Evolutionary conservation across 2,329 filamentous ascomycete genomes (phyloP), one percentile per base, ranked within the genome.

Genomic region (Ophiocordyceps camponoti-rufipedis): DNA sequence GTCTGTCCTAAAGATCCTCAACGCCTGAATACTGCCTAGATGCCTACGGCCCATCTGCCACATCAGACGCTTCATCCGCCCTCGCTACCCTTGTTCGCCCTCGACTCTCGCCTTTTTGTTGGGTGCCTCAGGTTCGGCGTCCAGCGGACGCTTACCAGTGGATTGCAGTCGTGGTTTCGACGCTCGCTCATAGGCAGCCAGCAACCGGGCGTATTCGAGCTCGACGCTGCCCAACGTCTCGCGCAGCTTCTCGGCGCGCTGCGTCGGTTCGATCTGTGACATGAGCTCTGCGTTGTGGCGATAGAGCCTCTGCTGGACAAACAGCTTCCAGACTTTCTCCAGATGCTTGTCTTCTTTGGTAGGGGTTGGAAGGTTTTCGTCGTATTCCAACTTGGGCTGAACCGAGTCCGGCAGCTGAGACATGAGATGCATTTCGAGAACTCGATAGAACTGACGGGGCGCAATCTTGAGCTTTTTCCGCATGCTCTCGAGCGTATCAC

Each of bases 251-350:
- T 83, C 73, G 8, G 82, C 74, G 33, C 82, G 72, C 58, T 89
- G 83, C 0, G 64, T 59, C 5, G 67, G 65, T 46, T 85, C 82
- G 39, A 89, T 63, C 59, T 88, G 80, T 35, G 74, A 72, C 12
- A 93, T 68, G 2, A 74, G 62, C 52, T 88, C 80, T 47, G 71
- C 72, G 55, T 91, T 89, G 54, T 86, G 82, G 41, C 74, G 71
- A 57, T 84, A 87, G 4, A 93, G 66, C 33, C 85, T 69, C 54
- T 84, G 74, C 64, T 91, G 91, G n/a, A 81, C 75, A 40, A 85
- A 67, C 23, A 89, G 60, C 29, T 79, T 69, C 82, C 83, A 93
- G 41, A 85, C 71, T 50, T 70, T 74, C 57, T 82, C 83, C 44
- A 72, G 68, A 28, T 79, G 70, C 51, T 77, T 70, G 51, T 82